These are phyloP conservation scores for Kodamaea anthophila DNA, from an alignment of 1,139 yeast genomes.

Conservation along the genomic window DNA sequence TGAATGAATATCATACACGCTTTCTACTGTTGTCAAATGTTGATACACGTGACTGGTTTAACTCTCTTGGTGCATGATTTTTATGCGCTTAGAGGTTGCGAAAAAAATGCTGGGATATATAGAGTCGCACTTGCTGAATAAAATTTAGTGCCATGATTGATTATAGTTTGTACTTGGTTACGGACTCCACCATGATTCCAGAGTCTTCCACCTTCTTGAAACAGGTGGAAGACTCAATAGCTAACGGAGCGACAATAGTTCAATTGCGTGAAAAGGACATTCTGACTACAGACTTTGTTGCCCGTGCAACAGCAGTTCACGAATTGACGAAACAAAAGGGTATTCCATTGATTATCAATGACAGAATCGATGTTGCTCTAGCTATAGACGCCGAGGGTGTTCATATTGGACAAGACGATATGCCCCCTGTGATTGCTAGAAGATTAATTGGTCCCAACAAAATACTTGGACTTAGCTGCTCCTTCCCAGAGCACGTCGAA, in stretches of 20 bases:
- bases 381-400: conserved; percentile 91
- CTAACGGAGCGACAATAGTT: conserved; percentile 72
- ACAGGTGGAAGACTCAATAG: conserved; percentile 58
- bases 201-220: conserved; percentile 49
- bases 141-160: no score
- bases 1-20: not conserved
- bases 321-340: conserved; percentile 50
- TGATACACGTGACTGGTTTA: no score
- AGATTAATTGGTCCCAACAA: conserved; percentile 62
- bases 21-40: no score
- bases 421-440: conserved; percentile 60
- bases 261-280: conserved; percentile 79
- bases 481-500: conserved; percentile 51
- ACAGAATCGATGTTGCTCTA: conserved; percentile 81
- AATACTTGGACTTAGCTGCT: conserved; percentile 77
- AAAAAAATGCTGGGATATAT: not conserved
- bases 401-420: conserved; percentile 92
- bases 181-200: conserved; percentile 77
- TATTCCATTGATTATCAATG: conserved; percentile 82
- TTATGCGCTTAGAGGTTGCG: conserved; percentile 3
- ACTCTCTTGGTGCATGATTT: no score
- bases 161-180: conserved; percentile 69
- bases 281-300: conserved; percentile 63
- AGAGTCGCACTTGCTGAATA: no score
- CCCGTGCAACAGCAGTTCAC: conserved; percentile 56